Base-by-base conservation (phyloP, 768 basidiomycete genomes). In the Boletus insuetus region DNA sequence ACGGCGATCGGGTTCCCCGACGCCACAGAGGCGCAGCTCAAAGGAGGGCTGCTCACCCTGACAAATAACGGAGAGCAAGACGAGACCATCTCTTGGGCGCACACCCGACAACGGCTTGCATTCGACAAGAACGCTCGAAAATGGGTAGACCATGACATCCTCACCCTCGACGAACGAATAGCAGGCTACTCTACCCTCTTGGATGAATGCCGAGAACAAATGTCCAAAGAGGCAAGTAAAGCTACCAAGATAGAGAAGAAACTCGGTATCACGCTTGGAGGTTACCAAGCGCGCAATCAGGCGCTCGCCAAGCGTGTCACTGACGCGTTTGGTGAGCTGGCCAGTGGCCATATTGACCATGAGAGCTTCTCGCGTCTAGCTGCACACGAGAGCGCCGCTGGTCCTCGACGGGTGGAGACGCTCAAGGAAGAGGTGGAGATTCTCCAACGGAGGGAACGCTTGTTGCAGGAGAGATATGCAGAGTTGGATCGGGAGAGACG, bases 171-270 rank as follows among this genome's bases (percentile, higher is more conserved):
- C 26, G 76, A 79, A 35, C 84, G 87, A 11, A 74, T 84, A 38
- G 77, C 79, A 2, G 93, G 92, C 1, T 86, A 89, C 64, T 67
- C 75, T 0, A 68, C 78, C 7, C 72, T 89, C 37, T 76, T 96
- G 53, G 77, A 82, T 8, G 77, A 83, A 48, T 77, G 78, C 51
- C 83, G 86, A 26, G 86, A 86, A 16, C 69, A 74, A 47, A 93
- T 99, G 86, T 74, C 84, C 34, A 84, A 82, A 66, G 90, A 95
- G 65, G 89, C 91, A 0, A 81, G 78, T 51, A 92, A 89, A 68
- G 88, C 90, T 0, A 71, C 81, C 20, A 98, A 97, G 76, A 67
- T 79, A 6, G 96, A 98, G 78, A 97, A 94, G 82, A 96, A 94
- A 70, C 82, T 98, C 11, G 81, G 78, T 10, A 83, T 94, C 54